These are phyloP conservation scores for Talaromyces sp. DNA, from an alignment of 2,329 filamentous ascomycete species.

Conservation along the genomic window DNA sequence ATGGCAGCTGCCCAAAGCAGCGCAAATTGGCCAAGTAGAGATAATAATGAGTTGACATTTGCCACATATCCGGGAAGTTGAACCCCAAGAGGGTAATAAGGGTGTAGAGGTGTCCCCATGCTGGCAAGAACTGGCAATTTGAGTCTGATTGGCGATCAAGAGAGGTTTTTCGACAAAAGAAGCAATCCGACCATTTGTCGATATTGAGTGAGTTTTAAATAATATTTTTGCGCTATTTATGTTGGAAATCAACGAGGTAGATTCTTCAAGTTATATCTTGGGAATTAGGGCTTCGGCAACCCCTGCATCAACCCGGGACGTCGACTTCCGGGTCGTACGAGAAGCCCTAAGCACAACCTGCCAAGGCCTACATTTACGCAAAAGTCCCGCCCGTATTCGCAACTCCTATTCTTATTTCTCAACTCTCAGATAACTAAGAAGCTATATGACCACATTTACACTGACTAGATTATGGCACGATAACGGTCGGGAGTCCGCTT, in stretches of 20 bases:
- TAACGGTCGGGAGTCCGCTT: not conserved
- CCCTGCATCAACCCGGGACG: not conserved
- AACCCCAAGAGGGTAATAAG: constrained; percentile 60
- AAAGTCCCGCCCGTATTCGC: not conserved
- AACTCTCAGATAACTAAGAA: no score
- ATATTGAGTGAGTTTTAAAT: not conserved
- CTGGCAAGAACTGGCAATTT: not conserved
- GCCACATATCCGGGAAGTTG: constrained; percentile 54
- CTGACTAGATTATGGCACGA: not conserved
- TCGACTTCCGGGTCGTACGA: not conserved
- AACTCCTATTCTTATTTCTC: not conserved
- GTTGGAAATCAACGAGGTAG: not conserved
- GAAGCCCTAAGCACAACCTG: not conserved
- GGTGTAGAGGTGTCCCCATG: constrained; percentile 37
- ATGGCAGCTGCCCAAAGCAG: constrained; percentile 51
- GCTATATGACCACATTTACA: not conserved
- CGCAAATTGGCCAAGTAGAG: constrained; percentile 54
- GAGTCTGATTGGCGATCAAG: not conserved
- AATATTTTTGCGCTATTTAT: not conserved
- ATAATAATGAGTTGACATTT: constrained; percentile 53
- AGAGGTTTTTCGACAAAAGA: not conserved
- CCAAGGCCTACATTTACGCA: not conserved
- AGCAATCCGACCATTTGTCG: not conserved
- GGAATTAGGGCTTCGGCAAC: not conserved
- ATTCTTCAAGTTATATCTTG: not conserved